Evolutionary conservation across 257 asterid genomes (phyloP).

Genomic region (Mentha longifolia): DNA sequence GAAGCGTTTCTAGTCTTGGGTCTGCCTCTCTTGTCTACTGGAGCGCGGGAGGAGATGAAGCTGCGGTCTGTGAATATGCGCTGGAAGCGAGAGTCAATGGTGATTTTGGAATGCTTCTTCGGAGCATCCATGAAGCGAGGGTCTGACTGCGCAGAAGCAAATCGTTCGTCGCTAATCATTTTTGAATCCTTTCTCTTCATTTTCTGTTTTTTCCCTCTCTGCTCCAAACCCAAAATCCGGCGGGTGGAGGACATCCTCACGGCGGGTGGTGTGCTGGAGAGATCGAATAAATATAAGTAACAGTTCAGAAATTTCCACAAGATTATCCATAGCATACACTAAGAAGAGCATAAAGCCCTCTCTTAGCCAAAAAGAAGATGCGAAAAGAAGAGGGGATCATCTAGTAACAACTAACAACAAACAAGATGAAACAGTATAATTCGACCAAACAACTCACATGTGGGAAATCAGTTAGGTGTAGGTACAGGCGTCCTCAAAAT

Average conservation of each 20-base stretch:
- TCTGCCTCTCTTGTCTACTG: conserved; percentile 83
- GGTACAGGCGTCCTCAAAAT: neutral
- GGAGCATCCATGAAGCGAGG: conserved; percentile 90
- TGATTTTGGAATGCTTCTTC: conserved; percentile 64
- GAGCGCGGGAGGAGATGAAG: conserved; percentile 62
- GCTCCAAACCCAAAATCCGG: conserved; percentile 11
- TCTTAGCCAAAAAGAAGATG: neutral
- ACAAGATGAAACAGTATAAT: neutral
- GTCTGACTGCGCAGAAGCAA: conserved; percentile 72
- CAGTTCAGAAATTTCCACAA: neutral
- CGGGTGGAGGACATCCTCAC: conserved; percentile 8
- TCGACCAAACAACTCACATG: conserved; percentile 5
- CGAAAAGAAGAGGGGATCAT: neutral
- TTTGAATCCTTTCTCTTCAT: conserved; percentile 35
- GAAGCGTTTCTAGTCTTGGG: conserved; percentile 39
- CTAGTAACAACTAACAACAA: neutral
- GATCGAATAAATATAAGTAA: neutral
- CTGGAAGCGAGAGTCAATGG: conserved; percentile 74
- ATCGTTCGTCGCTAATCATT: conserved; percentile 69
- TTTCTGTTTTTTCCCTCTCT: conserved; percentile 37
- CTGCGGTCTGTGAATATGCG: conserved; percentile 58
- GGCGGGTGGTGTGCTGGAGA: neutral
- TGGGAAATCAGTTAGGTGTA: neutral
- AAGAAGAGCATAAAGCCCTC: neutral
- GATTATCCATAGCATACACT: neutral